Base-by-base conservation (phyloP, 139 green algal species). In the Chlorella sp. region DNA sequence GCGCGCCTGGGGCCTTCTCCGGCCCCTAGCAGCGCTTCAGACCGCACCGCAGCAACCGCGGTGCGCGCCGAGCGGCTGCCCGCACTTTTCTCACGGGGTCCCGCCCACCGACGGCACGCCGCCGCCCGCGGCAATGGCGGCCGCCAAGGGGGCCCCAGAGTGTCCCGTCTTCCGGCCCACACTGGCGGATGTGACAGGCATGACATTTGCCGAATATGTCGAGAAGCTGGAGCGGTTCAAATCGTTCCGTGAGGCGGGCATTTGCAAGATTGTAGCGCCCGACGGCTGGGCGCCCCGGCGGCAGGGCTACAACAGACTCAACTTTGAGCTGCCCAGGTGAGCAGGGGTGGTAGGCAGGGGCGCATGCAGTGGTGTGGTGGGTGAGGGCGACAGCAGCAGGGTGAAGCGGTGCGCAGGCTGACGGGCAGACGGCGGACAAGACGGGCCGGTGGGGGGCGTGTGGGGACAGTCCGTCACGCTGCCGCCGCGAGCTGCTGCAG, bases 231-330 rank as follows among this genome's bases (percentile, higher is more conserved):
- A 88, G 39, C 36, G 37, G 68, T 34, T 30, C 34, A 88, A 88
- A 68, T 40, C 61, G 28, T 88, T 88, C 40, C 84, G 84, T 16
- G 84, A 88, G 68, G 85, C 85, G 2, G 85, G 85, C 85, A 83
- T 89, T 32, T 82, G 71, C 42, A 82, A 82, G n/a, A 89, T 89
- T 69, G 85, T 89, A 32, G 85, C 85, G 32, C 85, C 85, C 14
- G 85, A 82, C 7, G 85, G 85, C n/a, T 89, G 85, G 96, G 93
- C 42, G 19, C 96, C 96, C 40, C 89, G 96, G 11, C 85, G 80
- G n/a, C 78, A 48, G 3, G 92, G 94, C n/a, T 97, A 97, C 84
- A 92, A 92, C 26, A 61, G 91, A 21, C 53, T 94, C 1, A 77
- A 90, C 68, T 91, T 95, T 87, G 90, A 93, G 39, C 90, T 94